Base-by-base conservation (phyloP, 2,329 filamentous ascomycete genomes). In the Hawksworthiomyces lignivorus region DNA sequence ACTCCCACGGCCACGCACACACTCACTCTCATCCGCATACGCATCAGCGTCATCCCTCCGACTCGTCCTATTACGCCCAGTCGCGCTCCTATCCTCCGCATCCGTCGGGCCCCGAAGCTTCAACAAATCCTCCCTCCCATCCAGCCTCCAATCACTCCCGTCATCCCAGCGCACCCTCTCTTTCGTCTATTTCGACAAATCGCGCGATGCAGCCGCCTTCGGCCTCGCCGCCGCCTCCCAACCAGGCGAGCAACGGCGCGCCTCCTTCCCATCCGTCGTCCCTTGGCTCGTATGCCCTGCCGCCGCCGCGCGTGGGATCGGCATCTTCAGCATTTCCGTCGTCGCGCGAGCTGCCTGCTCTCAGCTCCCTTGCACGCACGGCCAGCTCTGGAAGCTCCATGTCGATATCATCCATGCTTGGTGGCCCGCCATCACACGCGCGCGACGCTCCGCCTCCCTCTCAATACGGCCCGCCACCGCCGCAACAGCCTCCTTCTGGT, bases 321-420 rank as follows among this genome's bases (percentile, higher is more conserved):
- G 39, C 26, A 4, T 62, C 68, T 2, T 62, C 59, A 17, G 61
- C 68, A 4, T 73, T 72, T 39, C 60, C 66, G 0, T 62, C 67
- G 4, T 62, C 70, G 27, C 74, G 78, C 45, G 69, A 75, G 43
- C 58, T 75, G 12, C 71, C 73, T 1, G 69, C 74, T 2, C 62
- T 79, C 11, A 61, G 65, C 21, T 63, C 70, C 11, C 58, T 78
- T 17, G 57, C 68, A 20, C 64, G 74, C 45, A 62, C 69, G 4
- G 67, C 63, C 19, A 66, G 62, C 42, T 62, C 63, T 0, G 67
- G 68, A 32, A 75, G 72, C 55, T 72, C 70, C 55, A 79, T 79
- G 75, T 77, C 75, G 17, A 77, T 79, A 57, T 76, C 73, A 2
- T 70, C 73, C 6, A 77, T 79, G 72, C 60, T 79, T 6, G 74